A percentile compares a stretch with the other conserved stretches of the same genome.
phyloP scores from a whole-genome alignment of 1,139 yeast genomes.

The Kazachstania sp. region DNA sequence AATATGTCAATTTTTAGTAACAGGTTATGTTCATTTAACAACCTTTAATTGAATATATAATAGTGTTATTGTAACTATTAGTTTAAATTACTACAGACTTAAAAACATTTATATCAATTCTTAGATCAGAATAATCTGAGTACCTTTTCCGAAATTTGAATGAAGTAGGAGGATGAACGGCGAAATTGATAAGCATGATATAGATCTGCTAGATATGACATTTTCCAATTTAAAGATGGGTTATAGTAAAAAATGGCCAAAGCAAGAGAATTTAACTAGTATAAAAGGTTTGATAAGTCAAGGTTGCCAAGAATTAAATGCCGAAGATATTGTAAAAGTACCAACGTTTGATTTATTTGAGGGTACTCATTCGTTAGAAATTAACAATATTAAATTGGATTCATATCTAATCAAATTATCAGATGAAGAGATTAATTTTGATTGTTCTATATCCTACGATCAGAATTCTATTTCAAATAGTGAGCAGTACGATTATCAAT shows the following conservation, averaged over 20 bases:
- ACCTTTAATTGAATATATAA: no score
- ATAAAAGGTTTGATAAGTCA: slow-evolving; percentile 37
- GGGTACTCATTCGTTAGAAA: slow-evolving; percentile 69
- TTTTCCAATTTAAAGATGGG: background rate
- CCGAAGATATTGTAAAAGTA: slow-evolving; percentile 43
- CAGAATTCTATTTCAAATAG: background rate
- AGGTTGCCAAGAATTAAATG: slow-evolving; percentile 32
- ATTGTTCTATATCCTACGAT: slow-evolving; percentile 19
- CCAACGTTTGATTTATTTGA: slow-evolving; percentile 52
- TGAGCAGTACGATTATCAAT: slow-evolving; percentile 20
- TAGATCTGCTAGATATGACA: background rate
- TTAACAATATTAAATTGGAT: slow-evolving; percentile 52
- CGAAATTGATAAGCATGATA: background rate
- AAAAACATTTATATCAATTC: no score
- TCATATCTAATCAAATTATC: slow-evolving; percentile 46
- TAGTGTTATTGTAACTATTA: no score
- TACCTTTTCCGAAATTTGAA: background rate
- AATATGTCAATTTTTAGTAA: no score
- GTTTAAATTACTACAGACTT: no score
- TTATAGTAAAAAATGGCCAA: background rate
- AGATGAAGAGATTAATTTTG: slow-evolving; percentile 33
- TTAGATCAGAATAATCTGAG: no score
- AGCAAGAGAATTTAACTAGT: slow-evolving; percentile 32
- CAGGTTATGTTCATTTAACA: no score
- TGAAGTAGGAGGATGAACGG: background rate